phyloP scores from a whole-genome alignment of 495 filamentous ascomycete genomes.

The Penicillium paxilli region DNA sequence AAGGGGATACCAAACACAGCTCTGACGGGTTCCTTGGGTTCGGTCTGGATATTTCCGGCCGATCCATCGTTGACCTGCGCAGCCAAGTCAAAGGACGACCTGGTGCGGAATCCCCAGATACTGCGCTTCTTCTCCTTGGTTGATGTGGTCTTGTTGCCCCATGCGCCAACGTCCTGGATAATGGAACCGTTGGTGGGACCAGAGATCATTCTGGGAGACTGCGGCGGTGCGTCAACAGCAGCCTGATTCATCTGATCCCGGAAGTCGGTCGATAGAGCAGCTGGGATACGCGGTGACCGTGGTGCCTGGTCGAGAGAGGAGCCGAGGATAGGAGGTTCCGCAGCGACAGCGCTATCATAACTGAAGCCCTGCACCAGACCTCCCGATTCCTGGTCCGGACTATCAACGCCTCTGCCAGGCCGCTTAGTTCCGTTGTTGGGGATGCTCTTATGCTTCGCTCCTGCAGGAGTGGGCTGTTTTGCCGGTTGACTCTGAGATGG shows the following conservation, averaged over 20 bases:
- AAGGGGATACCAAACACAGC: conserved; percentile 86
- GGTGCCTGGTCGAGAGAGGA: conserved; percentile 44
- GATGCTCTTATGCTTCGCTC: conserved; percentile 28
- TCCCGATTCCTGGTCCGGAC: conserved; percentile 35
- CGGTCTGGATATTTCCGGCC: conserved; percentile 40
- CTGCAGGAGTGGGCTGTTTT: conserved; percentile 17
- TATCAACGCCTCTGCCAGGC: conserved; percentile 41
- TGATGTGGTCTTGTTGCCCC: conserved; percentile 74
- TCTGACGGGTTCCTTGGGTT: conserved; percentile 59
- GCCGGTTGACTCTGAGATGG: conserved; percentile 14
- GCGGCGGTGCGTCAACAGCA: conserved; percentile 18
- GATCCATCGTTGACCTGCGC: conserved; percentile 40
- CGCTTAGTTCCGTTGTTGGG: conserved; percentile 44
- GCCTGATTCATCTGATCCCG: conserved; percentile 27
- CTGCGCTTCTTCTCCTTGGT: conserved; percentile 86
- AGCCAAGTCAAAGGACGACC: conserved; percentile 61
- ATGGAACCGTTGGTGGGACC: conserved; percentile 81
- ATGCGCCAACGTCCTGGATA: conserved; percentile 82
- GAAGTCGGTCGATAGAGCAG: conserved; percentile 25
- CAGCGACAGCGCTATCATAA: conserved; percentile 80
- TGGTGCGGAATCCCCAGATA: conserved; percentile 86
- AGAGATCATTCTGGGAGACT: conserved; percentile 69
- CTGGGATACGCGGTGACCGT: conserved; percentile 33
- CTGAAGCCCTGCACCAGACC: conserved; percentile 73
- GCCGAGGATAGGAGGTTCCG: conserved; percentile 64